Evolutionary conservation across 2,329 filamentous ascomycete genomes (phyloP).

Genomic region (Gliomastix tumulicola): DNA sequence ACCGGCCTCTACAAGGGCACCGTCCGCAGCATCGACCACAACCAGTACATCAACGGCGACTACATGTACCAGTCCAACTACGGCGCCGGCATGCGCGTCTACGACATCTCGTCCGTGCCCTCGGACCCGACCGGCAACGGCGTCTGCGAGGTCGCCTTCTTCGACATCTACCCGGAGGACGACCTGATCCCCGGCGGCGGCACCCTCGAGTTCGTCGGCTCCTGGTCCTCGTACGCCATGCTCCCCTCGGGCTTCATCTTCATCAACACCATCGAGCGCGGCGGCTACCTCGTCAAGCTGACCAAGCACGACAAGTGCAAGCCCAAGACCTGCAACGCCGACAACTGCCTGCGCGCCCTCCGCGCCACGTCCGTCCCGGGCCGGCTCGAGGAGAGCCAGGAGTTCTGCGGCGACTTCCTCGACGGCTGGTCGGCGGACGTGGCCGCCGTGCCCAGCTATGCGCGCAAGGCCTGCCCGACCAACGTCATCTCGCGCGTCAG

Average conservation of each 20-base stretch:
- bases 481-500: conserved; percentile 9
- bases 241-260: conserved; percentile 42
- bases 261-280: conserved; percentile 45
- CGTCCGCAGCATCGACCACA: background rate
- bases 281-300: conserved; percentile 34
- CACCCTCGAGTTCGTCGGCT: conserved; percentile 29
- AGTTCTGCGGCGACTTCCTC: conserved; percentile 7
- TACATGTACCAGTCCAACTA: conserved; percentile 43
- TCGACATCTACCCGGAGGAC: conserved; percentile 44
- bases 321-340: conserved; percentile 9
- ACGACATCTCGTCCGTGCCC: conserved; percentile 26
- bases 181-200: conserved; percentile 30
- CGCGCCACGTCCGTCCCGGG: conserved; percentile 3
- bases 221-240: conserved; percentile 40
- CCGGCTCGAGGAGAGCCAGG: conserved; percentile 7
- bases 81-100: conserved; percentile 35
- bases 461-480: conserved; percentile 3
- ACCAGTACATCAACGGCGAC: conserved; percentile 30
- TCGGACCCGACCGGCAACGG: conserved; percentile 33
- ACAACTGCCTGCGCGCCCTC: conserved; percentile 8
- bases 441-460: conserved; percentile 3
- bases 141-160: conserved; percentile 40
- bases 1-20: conserved; percentile 24
- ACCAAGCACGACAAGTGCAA: conserved; percentile 12
- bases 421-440: conserved; percentile 4